Percentiles rank a stretch among this genome's conserved stretches.
These are phyloP conservation scores for Neofusicoccum ribis DNA, from an alignment of 2,329 filamentous ascomycete species.

Conservation along the genomic window DNA sequence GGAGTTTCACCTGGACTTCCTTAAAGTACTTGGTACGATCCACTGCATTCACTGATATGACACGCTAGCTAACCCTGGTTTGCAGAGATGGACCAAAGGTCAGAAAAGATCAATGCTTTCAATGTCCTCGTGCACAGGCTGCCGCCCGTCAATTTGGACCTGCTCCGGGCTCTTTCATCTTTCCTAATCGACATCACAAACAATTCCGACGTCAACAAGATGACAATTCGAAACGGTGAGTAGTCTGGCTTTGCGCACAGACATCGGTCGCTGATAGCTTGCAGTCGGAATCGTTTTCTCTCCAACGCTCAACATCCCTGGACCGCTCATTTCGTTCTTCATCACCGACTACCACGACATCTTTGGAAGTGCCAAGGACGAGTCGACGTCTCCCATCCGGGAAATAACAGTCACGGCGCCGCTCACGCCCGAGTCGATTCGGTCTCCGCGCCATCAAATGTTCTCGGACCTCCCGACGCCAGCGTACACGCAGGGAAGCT, in stretches of 20 bases:
- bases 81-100: constrained; percentile 68
- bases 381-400: constrained; percentile 44
- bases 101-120: constrained; percentile 75
- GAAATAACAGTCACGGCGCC: constrained; percentile 47
- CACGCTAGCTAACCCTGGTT: constrained; percentile 27
- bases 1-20: constrained; percentile 86
- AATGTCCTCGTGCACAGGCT: constrained; percentile 77
- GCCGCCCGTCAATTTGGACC: constrained; percentile 74
- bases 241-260: background rate
- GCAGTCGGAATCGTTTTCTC: constrained; percentile 93
- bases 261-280: background rate
- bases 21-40: constrained; percentile 67
- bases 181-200: constrained; percentile 93
- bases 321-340: constrained; percentile 90
- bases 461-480: constrained; percentile 67
- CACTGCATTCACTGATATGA: background rate
- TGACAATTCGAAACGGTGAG: constrained; percentile 83
- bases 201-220: constrained; percentile 89
- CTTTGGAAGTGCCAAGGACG: constrained; percentile 71
- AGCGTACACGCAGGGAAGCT: constrained; percentile 59
- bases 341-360: constrained; percentile 86
- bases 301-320: constrained; percentile 93
- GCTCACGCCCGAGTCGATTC: constrained; percentile 58
- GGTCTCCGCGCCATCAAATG: constrained; percentile 65
- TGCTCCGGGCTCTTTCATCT: constrained; percentile 80